Conservation (phyloP, 495 filamentous ascomycete species). For the Entonaema liquescens region DNA sequence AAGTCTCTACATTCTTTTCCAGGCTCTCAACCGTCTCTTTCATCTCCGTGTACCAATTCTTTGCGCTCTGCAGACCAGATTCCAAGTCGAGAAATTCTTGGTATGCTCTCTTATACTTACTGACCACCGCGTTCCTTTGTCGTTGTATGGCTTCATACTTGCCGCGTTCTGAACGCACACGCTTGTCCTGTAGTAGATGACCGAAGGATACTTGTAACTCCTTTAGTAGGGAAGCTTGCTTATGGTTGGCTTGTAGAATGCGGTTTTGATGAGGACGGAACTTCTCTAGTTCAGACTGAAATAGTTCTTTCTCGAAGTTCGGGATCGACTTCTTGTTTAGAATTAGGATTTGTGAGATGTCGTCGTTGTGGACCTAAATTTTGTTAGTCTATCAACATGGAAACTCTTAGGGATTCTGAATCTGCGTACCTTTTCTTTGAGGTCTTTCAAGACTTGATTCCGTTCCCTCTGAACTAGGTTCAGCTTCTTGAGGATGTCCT, state of each 20-base stretch:
- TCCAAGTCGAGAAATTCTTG: slow-evolving; percentile 93
- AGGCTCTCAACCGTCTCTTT: slow-evolving; percentile 91
- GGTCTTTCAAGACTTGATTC: slow-evolving; percentile 89
- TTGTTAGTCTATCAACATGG: slow-evolving; percentile 43
- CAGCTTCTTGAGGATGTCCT: slow-evolving; percentile 89
- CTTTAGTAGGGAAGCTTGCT: slow-evolving; percentile 92
- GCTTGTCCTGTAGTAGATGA: slow-evolving; percentile 89
- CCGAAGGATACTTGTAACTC: slow-evolving; percentile 90
- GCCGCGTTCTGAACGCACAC: slow-evolving; percentile 90
- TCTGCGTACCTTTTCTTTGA: slow-evolving; percentile 86
- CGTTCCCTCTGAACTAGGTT: slow-evolving; percentile 92
- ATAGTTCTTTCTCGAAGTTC: slow-evolving; percentile 87
- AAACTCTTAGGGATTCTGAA: slow-evolving; percentile 3
- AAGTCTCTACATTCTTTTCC: slow-evolving; percentile 96
- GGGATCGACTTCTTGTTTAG: slow-evolving; percentile 95
- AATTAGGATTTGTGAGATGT: slow-evolving; percentile 96
- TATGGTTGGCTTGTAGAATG: slow-evolving; percentile 90
- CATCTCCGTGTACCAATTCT: slow-evolving; percentile 95
- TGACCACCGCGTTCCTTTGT: slow-evolving; percentile 81
- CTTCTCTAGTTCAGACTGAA: slow-evolving; percentile 94
- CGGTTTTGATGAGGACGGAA: slow-evolving; percentile 93
- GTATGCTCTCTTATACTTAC: slow-evolving; percentile 89
- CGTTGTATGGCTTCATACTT: slow-evolving; percentile 90
- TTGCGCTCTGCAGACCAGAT: slow-evolving; percentile 83
- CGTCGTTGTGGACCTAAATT: slow-evolving; percentile 85